These are phyloP conservation scores for Drechslera avenae DNA, from an alignment of 2,329 filamentous ascomycete species.

Conservation along the genomic window DNA sequence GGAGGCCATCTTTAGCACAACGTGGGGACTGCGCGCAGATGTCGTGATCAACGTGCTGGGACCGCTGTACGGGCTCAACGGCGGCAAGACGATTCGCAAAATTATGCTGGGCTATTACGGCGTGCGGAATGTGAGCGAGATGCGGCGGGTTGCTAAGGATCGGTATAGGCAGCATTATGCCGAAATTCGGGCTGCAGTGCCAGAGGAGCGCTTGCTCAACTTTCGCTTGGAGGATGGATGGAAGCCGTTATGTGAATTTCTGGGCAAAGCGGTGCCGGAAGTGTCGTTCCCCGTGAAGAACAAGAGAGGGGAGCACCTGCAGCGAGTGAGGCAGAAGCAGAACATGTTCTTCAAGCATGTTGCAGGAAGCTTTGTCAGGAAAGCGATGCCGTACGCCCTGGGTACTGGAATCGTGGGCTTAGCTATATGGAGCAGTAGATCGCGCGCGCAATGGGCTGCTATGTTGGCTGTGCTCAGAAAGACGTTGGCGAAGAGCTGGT, in stretches of 20 bases:
- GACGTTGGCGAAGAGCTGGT: neutral
- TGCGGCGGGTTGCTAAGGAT: constrained; percentile 11
- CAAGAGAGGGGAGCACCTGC: constrained; percentile 11
- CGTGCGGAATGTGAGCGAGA: neutral
- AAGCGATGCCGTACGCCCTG: neutral
- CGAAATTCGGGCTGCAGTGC: constrained; percentile 22
- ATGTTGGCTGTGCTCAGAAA: neutral
- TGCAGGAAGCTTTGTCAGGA: neutral
- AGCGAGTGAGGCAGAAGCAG: constrained; percentile 8
- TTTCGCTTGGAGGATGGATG: constrained; percentile 26
- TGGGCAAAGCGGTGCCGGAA: constrained; percentile 26
- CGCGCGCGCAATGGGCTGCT: neutral
- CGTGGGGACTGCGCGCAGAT: constrained; percentile 5
- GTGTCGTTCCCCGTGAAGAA: constrained; percentile 21
- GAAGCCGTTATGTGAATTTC: constrained; percentile 32
- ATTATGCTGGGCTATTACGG: constrained; percentile 10
- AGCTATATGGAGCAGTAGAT: constrained; percentile 2
- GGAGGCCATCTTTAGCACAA: constrained; percentile 17
- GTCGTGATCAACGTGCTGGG: constrained; percentile 8
- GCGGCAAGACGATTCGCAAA: constrained; percentile 9
- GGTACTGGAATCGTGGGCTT: neutral
- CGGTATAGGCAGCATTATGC: constrained; percentile 18
- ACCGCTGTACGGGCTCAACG: neutral
- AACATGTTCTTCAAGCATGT: constrained; percentile 12
- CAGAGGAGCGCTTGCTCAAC: constrained; percentile 26